Base-by-base conservation (phyloP, 805 yeast genomes). In the Cyberlindnera amylophila region DNA sequence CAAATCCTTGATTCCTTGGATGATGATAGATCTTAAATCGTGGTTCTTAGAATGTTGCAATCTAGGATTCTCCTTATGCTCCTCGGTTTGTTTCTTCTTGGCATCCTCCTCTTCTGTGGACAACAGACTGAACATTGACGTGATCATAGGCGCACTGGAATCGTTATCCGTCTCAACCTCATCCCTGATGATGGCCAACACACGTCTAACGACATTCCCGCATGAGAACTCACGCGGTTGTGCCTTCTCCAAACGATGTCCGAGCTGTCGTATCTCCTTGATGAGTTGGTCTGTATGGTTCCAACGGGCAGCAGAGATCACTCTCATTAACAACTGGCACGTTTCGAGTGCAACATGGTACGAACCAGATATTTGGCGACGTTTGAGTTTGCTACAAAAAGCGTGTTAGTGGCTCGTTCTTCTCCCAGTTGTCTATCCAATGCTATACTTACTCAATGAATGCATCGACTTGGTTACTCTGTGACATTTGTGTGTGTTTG, bases 241-340 rank as follows among this genome's bases (percentile, higher is more conserved):
- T 3, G 97, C 96, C 18, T 73, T 76, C 30, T 79, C 78, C 36
- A 93, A 66, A 26, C 74, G 66, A 31, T 69, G 68, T 8, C 98
- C 99, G 15, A 90, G 77, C 42, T 71, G 70, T 54, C 95, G 79
- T 51, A 91, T 79, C 45, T 84, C 79, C 14, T 64, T 64, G 21
- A 91, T 81, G 48, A 91, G 70, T 47, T 86, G 88, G 45, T 77
- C 81, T 10, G 87, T 77, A 44, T 79, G 77, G 38, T 77, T 70
- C 98, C 98, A 93, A 59, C 96, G 72, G 1, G 93, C 86, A 11
- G 85, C 85, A 0, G 97, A 87, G 16, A 89, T 81, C 39, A 88
- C 93, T 61, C 96, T 76, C 78, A 87, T 83, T 48, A 93, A 64
- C 38, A 91, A 68, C 53, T 88, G 95, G 15, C 96, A 82, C 7